Evolutionary conservation across 352 stramenopile species (phyloP).

Genomic region (Globisporangium nodosum): DNA sequence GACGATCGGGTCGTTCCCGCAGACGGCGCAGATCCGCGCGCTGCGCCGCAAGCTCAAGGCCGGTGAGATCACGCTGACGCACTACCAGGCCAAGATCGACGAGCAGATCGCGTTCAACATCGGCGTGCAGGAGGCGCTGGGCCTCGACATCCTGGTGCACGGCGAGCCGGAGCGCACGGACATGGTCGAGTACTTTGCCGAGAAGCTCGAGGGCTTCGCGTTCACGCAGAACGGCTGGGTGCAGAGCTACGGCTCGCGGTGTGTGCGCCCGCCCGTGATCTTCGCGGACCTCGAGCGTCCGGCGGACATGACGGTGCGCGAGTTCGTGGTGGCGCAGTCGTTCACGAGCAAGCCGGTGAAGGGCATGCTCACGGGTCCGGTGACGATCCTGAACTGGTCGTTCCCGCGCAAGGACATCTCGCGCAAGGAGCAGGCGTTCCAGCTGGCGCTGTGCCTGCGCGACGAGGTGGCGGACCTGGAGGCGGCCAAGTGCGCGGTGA

Average conservation of each 20-base stretch:
- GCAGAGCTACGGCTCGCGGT: slow-evolving; percentile 91
- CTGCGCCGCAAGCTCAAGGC: slow-evolving; percentile 79
- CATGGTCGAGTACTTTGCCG: slow-evolving; percentile 95
- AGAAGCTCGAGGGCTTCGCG: slow-evolving; percentile 90
- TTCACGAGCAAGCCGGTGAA: slow-evolving; percentile 91
- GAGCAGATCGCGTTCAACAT: slow-evolving; percentile 92
- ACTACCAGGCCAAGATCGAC: slow-evolving; percentile 87
- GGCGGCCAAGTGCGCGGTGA: slow-evolving; percentile 81
- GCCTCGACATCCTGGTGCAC: slow-evolving; percentile 92
- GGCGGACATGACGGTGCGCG: slow-evolving; percentile 85
- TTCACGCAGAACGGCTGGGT: slow-evolving; percentile 93
- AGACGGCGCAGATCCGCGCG: slow-evolving; percentile 86
- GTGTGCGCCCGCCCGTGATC: slow-evolving; percentile 90
- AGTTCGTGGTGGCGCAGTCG: slow-evolving; percentile 88
- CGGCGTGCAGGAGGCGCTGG: slow-evolving; percentile 87
- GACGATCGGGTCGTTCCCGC: slow-evolving; percentile 94
- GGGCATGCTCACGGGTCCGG: slow-evolving; percentile 91
- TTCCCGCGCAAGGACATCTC: slow-evolving; percentile 90
- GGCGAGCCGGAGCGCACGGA: slow-evolving; percentile 91
- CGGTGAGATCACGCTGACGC: slow-evolving; percentile 61
- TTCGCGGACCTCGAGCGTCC: slow-evolving; percentile 85
- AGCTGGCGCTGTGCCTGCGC: slow-evolving; percentile 86
- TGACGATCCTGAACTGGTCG: slow-evolving; percentile 95
- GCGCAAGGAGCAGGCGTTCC: slow-evolving; percentile 86
- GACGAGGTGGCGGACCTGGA: slow-evolving; percentile 91